Conservation (phyloP, 2,329 filamentous ascomycete species). For the Microcyclospora tardicrescens region DNA sequence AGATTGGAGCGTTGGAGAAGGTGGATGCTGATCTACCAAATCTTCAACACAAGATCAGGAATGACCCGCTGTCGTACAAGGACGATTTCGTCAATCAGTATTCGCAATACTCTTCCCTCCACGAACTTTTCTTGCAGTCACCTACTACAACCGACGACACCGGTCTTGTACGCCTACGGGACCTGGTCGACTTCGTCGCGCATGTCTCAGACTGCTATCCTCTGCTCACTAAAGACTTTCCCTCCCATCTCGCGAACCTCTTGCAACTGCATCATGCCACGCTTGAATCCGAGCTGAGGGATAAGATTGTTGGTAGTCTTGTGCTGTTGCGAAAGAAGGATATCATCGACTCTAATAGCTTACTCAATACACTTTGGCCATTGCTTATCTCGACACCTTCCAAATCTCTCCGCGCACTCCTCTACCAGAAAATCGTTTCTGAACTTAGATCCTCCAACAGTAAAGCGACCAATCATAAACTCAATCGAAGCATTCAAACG, state of each 20-base stretch:
- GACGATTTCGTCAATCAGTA: constrained; percentile 83
- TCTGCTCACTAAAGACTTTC: constrained; percentile 61
- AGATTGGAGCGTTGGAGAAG: constrained; percentile 86
- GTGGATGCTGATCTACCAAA: constrained; percentile 84
- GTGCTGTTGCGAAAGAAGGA: constrained; percentile 84
- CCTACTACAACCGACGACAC: constrained; percentile 66
- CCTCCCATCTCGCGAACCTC: constrained; percentile 68
- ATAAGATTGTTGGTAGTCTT: constrained; percentile 87
- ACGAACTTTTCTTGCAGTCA: constrained; percentile 79
- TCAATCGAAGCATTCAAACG: constrained; percentile 87
- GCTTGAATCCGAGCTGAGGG: constrained; percentile 71
- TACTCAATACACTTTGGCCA: constrained; percentile 87
- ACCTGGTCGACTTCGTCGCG: constrained; percentile 84
- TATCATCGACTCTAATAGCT: constrained; percentile 68
- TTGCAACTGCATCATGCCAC: constrained; percentile 69
- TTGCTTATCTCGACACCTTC: constrained; percentile 84
- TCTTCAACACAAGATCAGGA: constrained; percentile 80
- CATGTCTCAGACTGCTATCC: constrained; percentile 93
- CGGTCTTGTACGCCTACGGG: constrained; percentile 71
- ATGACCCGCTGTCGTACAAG: constrained; percentile 79
- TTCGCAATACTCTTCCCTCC: constrained; percentile 80
- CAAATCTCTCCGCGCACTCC: constrained; percentile 70
- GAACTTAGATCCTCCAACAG: constrained; percentile 80
- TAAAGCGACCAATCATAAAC: constrained; percentile 76
- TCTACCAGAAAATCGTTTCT: constrained; percentile 84